These are phyloP conservation scores for Nicotiana undulata DNA, from an alignment of 257 asterid species.

Conservation along the genomic window DNA sequence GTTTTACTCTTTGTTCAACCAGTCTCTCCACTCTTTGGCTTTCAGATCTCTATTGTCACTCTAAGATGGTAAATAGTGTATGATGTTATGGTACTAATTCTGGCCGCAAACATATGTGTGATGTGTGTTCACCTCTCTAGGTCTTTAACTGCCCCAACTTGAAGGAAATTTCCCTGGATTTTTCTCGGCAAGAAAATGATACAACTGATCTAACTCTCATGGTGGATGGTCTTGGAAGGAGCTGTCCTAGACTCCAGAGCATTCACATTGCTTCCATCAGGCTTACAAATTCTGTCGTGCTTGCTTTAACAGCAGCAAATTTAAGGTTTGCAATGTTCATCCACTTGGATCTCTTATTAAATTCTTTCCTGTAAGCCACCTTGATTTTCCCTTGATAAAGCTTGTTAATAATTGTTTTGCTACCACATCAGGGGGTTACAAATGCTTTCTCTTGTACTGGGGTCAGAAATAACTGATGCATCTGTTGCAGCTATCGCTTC, in stretches of 20 bases:
- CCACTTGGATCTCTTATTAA: neutral
- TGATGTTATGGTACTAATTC: neutral
- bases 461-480: slow-evolving; percentile 90
- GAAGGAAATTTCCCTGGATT: slow-evolving; percentile 75
- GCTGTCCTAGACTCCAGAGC: slow-evolving; percentile 77
- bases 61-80: slow-evolving; percentile 52
- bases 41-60: slow-evolving; percentile 75
- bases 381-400: neutral
- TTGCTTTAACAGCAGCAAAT: slow-evolving; percentile 78
- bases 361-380: neutral
- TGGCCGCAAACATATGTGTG: neutral
- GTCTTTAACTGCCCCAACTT: slow-evolving; percentile 76
- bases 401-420: neutral
- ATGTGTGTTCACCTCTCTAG: slow-evolving; percentile 27
- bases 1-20: slow-evolving; percentile 52
- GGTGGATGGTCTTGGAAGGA: slow-evolving; percentile 68
- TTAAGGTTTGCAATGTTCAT: slow-evolving; percentile 43
- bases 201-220: slow-evolving; percentile 61
- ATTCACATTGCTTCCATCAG: slow-evolving; percentile 69
- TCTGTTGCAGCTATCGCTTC: slow-evolving; percentile 93
- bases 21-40: slow-evolving; percentile 72
- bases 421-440: slow-evolving; percentile 55
- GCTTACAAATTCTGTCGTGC: slow-evolving; percentile 73
- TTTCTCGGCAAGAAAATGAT: slow-evolving; percentile 78
- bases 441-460: slow-evolving; percentile 93